Conservation (phyloP, 306 rosid species). For the Lathyrus aphaca region DNA sequence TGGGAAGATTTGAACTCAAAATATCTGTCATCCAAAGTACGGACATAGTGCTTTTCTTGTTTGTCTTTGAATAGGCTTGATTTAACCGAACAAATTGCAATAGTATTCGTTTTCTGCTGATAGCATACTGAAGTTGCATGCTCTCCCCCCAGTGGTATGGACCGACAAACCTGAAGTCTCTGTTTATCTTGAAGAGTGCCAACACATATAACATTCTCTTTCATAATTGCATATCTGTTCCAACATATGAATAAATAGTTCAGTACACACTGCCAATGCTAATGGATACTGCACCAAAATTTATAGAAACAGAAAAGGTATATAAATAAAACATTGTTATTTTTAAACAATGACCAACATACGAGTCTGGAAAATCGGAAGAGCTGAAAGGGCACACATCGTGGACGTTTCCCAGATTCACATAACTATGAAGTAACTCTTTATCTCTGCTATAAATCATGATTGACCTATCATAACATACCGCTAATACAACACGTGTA, state of each 20-base stretch:
- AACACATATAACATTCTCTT: no score
- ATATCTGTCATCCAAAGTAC: no score
- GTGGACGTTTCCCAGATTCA: conserved; percentile 87
- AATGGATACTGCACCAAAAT: conserved; percentile 19
- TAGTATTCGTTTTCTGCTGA: conserved; percentile 93
- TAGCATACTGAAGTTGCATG: conserved; percentile 87
- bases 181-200: no score
- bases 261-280: background rate
- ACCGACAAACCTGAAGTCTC: conserved; percentile 42
- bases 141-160: conserved; percentile 90
- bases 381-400: conserved; percentile 96
- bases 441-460: conserved; percentile 92
- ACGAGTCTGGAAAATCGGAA: conserved; percentile 69
- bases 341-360: no score
- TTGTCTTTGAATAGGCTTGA: conserved; percentile 46
- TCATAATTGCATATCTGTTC: conserved; percentile 70
- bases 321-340: no score
- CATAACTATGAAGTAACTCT: conserved; percentile 82
- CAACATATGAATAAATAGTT: conserved; percentile 22
- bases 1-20: no score
- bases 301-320: conserved; percentile 59
- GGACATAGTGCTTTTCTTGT: no score
- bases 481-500: conserved; percentile 74
- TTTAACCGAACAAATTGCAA: conserved; percentile 77
- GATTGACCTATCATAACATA: conserved; percentile 81